Base-by-base conservation (phyloP, 2,329 filamentous ascomycete species). In the Beauveria medogensis region DNA sequence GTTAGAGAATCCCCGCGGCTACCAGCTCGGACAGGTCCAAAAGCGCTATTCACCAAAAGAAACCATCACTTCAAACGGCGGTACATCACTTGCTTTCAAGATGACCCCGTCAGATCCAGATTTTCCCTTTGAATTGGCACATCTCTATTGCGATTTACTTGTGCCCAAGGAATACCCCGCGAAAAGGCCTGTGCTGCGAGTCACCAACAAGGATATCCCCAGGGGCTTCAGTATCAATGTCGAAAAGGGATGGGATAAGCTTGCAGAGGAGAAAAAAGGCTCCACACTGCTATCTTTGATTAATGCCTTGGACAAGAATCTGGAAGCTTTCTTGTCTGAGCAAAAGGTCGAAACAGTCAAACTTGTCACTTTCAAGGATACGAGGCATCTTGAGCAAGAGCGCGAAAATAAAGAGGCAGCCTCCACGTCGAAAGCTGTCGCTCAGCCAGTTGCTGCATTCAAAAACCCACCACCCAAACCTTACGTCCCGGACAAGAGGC, bases 91-190 rank as follows among this genome's bases (percentile, higher is more conserved):
- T 44, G 74, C 77, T 10, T 90, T 93, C 72, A 83, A 78, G 56
- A 74, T 94, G 63, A 75, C 74, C 14, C 90, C 90, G 5, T 91
- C 90, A 6, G 90, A 94, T 69, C 90, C 90, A 0, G 90, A 94
- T 69, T 93, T 94, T 67, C 88, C 90, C 1, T 93, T 90, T 71
- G 88, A 92, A 63, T 77, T 93, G 69, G 80, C 85, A 28, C 77
- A 81, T 44, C 77, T 94, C 37, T 80, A 89, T 46, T 92, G 89
- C 70, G 78, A 84, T 48, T 74, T 94, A 43, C 80, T 77, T 55
- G 79, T 94, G 22, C 90, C 90, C 2, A 70, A 69, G 10, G 73
- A 73, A 20, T 93, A 90, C 71, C 90, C 89, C 20, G 73, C 75
- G 44, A 72, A 74, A 47, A 75, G 75, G 30, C 85, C 90, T 43